phyloP scores from a whole-genome alignment of 305 asterid species.

The Coffea humblotiana region DNA sequence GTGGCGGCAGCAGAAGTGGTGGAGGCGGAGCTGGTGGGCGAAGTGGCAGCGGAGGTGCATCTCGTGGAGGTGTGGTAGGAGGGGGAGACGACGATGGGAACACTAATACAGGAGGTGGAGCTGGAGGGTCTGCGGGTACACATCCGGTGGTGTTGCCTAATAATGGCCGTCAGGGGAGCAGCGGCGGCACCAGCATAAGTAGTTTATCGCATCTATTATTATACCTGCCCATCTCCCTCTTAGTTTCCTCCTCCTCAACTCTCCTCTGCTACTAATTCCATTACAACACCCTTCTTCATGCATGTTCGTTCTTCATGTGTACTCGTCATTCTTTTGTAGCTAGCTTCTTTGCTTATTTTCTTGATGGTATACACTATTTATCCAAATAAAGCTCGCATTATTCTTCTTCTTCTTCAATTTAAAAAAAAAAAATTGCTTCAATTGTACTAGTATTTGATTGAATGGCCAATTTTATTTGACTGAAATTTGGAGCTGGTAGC shows the following conservation, averaged over 20 bases:
- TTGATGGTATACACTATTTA: too few relatives aligned
- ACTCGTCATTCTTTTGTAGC: too few relatives aligned
- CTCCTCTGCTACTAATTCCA: neutral
- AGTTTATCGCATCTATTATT: neutral
- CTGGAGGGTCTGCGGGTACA: neutral
- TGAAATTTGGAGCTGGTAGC: too few relatives aligned
- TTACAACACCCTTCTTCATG: too few relatives aligned
- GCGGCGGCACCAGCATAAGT: neutral
- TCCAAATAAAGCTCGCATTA: too few relatives aligned
- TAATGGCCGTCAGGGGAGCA: neutral
- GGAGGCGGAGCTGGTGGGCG: neutral
- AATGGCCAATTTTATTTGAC: too few relatives aligned
- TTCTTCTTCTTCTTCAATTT: too few relatives aligned
- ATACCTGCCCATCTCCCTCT: neutral
- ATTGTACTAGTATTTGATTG: too few relatives aligned
- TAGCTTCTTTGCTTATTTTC: too few relatives aligned
- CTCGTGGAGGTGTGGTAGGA: neutral
- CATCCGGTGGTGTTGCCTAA: neutral
- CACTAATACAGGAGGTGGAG: neutral
- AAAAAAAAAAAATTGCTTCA: too few relatives aligned
- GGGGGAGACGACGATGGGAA: neutral
- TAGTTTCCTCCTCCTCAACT: neutral
- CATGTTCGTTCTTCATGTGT: too few relatives aligned
- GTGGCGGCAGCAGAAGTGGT: neutral
- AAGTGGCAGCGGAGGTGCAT: neutral